Conservation (phyloP, 352 stramenopile genomes). For the Phytophthora quininea region DNA sequence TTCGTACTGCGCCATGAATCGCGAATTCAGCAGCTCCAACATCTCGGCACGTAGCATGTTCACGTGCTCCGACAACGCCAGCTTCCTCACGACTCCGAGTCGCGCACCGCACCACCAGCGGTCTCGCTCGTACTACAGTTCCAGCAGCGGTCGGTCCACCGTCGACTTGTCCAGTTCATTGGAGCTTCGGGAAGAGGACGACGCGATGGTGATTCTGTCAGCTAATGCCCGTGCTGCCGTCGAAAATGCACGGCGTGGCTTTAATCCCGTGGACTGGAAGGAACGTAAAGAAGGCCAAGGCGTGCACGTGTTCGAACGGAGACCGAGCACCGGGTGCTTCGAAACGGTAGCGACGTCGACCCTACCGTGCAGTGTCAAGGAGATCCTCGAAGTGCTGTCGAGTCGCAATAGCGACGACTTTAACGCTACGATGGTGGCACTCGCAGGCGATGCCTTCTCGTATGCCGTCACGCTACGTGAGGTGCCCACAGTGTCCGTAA, state of each 20-base stretch:
- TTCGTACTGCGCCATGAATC: slow-evolving; percentile 10
- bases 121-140: slow-evolving; percentile 34
- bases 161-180: slow-evolving; percentile 15
- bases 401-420: slow-evolving; percentile 43
- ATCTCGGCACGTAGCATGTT: slow-evolving; percentile 36
- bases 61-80: slow-evolving; percentile 30
- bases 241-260: slow-evolving; percentile 17
- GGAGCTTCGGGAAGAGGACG: slow-evolving; percentile 28
- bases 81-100: slow-evolving; percentile 15
- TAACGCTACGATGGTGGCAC: slow-evolving; percentile 45
- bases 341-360: slow-evolving; percentile 25
- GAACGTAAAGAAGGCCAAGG: slow-evolving; percentile 37
- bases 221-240: slow-evolving; percentile 19
- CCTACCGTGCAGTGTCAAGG: slow-evolving; percentile 35
- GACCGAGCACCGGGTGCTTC: slow-evolving; percentile 16
- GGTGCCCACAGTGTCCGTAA: slow-evolving; percentile 17
- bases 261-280: slow-evolving; percentile 30
- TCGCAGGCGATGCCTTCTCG: slow-evolving; percentile 38
- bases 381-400: slow-evolving; percentile 39
- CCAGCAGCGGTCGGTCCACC: slow-evolving; percentile 24
- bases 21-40: slow-evolving; percentile 21
- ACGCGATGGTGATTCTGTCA: slow-evolving; percentile 29
- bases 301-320: slow-evolving; percentile 40
- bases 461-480: slow-evolving; percentile 42
- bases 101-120: slow-evolving; percentile 14